A percentile compares a stretch with the other conserved stretches of the same genome.
These are phyloP conservation scores for Lichtheimia hyalospora DNA, from an alignment of 371 early-diverging fungal genomes.

Conservation along the genomic window DNA sequence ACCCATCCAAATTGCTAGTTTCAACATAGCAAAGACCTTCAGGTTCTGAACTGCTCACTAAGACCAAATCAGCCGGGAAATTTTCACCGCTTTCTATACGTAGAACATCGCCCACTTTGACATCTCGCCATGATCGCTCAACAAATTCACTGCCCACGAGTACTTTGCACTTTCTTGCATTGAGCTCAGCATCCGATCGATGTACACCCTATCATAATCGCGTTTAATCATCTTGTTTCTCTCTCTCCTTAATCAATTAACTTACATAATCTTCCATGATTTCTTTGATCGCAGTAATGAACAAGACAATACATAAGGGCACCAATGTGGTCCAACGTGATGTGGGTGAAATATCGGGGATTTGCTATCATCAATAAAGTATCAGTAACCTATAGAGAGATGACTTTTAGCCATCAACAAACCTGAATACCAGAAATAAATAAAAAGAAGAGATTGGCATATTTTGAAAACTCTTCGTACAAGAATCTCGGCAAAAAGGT, in stretches of 20 bases:
- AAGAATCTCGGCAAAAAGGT: slow-evolving; percentile 94
- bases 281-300: slow-evolving; percentile 96
- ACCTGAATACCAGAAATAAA: slow-evolving; percentile 88
- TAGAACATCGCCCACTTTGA: slow-evolving; percentile 92
- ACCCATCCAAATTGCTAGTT: slow-evolving; percentile 95
- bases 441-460: slow-evolving; percentile 95
- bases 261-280: slow-evolving; percentile 90
- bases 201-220: slow-evolving; percentile 67
- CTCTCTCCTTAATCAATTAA: neutral
- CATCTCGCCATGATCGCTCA: slow-evolving; percentile 70
- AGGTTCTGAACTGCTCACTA: slow-evolving; percentile 85
- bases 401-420: slow-evolving; percentile 4
- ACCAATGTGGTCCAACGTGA: slow-evolving; percentile 88
- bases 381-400: neutral
- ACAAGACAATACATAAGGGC: slow-evolving; percentile 88
- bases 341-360: slow-evolving; percentile 82
- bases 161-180: slow-evolving; percentile 70
- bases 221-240: neutral
- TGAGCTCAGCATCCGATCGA: slow-evolving; percentile 75
- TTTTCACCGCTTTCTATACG: slow-evolving; percentile 83
- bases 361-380: slow-evolving; percentile 56
- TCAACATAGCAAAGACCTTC: slow-evolving; percentile 92
- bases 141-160: slow-evolving; percentile 64
- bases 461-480: slow-evolving; percentile 92
- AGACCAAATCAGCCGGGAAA: slow-evolving; percentile 92